Conservation (phyloP, 2,329 filamentous ascomycete species). For the Pyricularia grisea region DNA sequence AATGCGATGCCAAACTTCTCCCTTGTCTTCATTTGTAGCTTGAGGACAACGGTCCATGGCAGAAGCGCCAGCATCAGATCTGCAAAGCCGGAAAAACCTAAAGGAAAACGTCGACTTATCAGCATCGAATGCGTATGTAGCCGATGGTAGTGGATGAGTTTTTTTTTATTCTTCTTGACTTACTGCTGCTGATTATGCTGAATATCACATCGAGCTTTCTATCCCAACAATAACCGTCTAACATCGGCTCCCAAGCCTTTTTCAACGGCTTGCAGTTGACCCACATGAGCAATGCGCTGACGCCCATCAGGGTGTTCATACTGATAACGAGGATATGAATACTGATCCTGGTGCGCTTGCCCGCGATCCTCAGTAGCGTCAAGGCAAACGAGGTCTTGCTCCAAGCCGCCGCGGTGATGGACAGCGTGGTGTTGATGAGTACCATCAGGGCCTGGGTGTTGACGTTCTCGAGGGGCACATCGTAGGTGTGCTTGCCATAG, state of each 20-base stretch:
- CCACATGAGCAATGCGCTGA: constrained; percentile 12
- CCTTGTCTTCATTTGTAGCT: constrained; percentile 14
- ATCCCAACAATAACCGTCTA: constrained; percentile 3
- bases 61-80: constrained; percentile 19
- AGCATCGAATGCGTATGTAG: background rate
- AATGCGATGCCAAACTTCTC: constrained; percentile 25
- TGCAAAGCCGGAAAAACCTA: constrained; percentile 13
- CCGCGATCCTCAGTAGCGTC: constrained; percentile 8
- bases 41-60: constrained; percentile 24
- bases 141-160: background rate
- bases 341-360: constrained; percentile 2
- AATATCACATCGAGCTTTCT: background rate
- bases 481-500: constrained; percentile 15
- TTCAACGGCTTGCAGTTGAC: constrained; percentile 12
- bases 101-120: background rate
- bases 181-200: background rate
- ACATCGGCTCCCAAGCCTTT: constrained; percentile 11
- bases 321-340: constrained; percentile 5
- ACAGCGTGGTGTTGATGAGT: background rate
- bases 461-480: constrained; percentile 6
- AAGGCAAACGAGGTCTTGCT: constrained; percentile 8
- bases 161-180: background rate
- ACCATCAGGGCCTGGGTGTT: constrained; percentile 11
- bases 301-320: constrained; percentile 2
- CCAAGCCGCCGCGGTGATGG: constrained; percentile 6